Conservation (phyloP, 495 filamentous ascomycete species). For the Annulohypoxylon stygium region DNA sequence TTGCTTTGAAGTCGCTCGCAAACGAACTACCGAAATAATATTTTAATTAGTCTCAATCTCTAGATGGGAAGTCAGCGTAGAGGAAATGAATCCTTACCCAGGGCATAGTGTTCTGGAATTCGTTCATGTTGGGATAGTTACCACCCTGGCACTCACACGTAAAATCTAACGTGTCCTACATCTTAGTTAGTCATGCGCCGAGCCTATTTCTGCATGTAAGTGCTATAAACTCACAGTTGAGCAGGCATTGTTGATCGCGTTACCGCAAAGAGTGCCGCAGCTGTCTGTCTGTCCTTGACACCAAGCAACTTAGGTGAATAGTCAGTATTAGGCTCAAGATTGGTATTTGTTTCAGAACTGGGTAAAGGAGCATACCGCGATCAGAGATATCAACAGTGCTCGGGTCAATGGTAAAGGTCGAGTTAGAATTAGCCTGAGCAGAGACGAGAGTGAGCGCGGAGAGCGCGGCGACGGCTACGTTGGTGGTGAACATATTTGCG, state of each 20-base stretch:
- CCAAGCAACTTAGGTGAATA: slow-evolving; percentile 51
- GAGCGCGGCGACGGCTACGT: slow-evolving; percentile 50
- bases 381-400: slow-evolving; percentile 36
- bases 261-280: slow-evolving; percentile 54
- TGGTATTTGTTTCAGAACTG: not conserved
- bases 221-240: slow-evolving; percentile 45
- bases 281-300: slow-evolving; percentile 51
- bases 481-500: slow-evolving; percentile 49
- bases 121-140: slow-evolving; percentile 52
- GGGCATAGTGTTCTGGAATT: slow-evolving; percentile 53
- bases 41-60: slow-evolving; percentile 13
- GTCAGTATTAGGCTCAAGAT: slow-evolving; percentile 22
- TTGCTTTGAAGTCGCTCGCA: slow-evolving; percentile 52
- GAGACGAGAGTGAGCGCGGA: slow-evolving; percentile 51
- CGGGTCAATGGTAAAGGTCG: slow-evolving; percentile 53
- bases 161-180: slow-evolving; percentile 50
- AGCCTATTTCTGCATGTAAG: not conserved
- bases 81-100: slow-evolving; percentile 43
- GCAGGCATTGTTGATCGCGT: slow-evolving; percentile 48
- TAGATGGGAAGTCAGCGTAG: not conserved
- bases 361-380: slow-evolving; percentile 39
- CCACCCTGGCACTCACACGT: slow-evolving; percentile 53
- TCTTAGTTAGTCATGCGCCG: slow-evolving; percentile 26
- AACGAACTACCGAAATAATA: slow-evolving; percentile 46
- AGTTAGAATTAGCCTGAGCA: slow-evolving; percentile 53